phyloP scores from a whole-genome alignment of 2,329 filamentous ascomycete genomes.

The Fusarium sublunatum region DNA sequence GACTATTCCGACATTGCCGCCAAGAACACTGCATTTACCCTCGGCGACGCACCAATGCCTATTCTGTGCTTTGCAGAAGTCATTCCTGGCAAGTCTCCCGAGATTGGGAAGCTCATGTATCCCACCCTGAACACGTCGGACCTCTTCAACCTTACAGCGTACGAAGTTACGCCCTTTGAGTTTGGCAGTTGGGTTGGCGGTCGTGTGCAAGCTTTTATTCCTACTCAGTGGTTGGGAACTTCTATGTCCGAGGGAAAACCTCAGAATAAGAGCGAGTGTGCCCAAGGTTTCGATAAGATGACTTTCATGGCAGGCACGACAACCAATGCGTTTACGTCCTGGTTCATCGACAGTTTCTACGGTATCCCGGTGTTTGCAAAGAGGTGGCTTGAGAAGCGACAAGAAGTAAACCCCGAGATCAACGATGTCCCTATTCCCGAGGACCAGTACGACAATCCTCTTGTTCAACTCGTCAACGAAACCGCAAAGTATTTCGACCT shows the following conservation, averaged over 20 bases:
- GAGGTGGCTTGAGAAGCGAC: slow-evolving; percentile 23
- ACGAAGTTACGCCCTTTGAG: slow-evolving; percentile 50
- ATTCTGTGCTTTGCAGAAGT: slow-evolving; percentile 46
- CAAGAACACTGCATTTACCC: slow-evolving; percentile 23
- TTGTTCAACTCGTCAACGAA: slow-evolving; percentile 41
- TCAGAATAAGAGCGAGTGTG: slow-evolving; percentile 45
- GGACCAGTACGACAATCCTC: slow-evolving; percentile 30
- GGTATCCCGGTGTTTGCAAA: slow-evolving; percentile 43
- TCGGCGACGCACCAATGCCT: slow-evolving; percentile 45
- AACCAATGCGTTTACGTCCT: slow-evolving; percentile 44
- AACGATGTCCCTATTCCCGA: slow-evolving; percentile 33
- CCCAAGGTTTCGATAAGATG: slow-evolving; percentile 48
- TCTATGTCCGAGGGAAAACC: slow-evolving; percentile 43
- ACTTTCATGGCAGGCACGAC: slow-evolving; percentile 49
- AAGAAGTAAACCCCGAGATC: slow-evolving; percentile 25
- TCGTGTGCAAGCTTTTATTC: slow-evolving; percentile 46
- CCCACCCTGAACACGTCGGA: slow-evolving; percentile 44
- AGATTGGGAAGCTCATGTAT: slow-evolving; percentile 46
- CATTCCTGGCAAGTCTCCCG: slow-evolving; percentile 44
- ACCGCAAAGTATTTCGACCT: slow-evolving; percentile 43
- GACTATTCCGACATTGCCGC: slow-evolving; percentile 44
- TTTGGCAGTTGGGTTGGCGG: slow-evolving; percentile 50
- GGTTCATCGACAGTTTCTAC: slow-evolving; percentile 46
- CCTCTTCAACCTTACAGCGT: slow-evolving; percentile 48
- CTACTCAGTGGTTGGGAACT: slow-evolving; percentile 47